These are phyloP conservation scores for Pogostemon cablin DNA, from an alignment of 257 asterid species.

Conservation along the genomic window DNA sequence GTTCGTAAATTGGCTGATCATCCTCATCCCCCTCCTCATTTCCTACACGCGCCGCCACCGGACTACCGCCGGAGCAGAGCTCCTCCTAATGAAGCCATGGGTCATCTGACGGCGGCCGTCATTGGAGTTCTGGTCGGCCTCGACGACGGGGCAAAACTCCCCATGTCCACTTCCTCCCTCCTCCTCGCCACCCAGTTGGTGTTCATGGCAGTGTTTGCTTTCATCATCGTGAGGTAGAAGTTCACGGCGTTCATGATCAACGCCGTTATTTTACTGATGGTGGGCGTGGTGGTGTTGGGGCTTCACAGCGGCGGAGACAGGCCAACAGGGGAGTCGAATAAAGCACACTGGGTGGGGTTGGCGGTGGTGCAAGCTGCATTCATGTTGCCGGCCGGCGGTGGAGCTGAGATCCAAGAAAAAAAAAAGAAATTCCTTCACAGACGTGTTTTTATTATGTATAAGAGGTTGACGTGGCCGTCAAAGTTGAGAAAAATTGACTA, in stretches of 20 bases:
- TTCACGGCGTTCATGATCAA: constrained; percentile 25
- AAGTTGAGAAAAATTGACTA: no score
- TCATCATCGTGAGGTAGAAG: constrained; percentile 1
- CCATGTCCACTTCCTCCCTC: constrained; percentile 28
- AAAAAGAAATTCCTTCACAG: no score
- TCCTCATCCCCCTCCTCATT: constrained; percentile 40
- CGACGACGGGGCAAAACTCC: constrained; percentile 30
- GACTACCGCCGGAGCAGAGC: background rate
- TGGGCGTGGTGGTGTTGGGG: constrained; percentile 38
- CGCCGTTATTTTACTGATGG: constrained; percentile 31
- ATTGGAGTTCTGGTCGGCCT: constrained; percentile 46
- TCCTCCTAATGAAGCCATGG: constrained; percentile 32
- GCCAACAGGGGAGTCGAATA: constrained; percentile 27
- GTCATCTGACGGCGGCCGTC: constrained; percentile 30
- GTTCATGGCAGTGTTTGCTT: constrained; percentile 29
- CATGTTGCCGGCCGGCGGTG: constrained; percentile 37
- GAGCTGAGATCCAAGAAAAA: constrained; percentile 37
- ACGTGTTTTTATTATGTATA: no score
- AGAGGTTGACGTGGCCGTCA: no score
- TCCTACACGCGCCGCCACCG: constrained; percentile 40
- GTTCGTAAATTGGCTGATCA: constrained; percentile 31
- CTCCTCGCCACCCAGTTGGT: constrained; percentile 27
- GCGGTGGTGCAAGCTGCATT: constrained; percentile 53
- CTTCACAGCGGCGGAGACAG: constrained; percentile 33
- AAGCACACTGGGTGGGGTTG: constrained; percentile 34